Conservation (phyloP, 129 eudicot genomes). For the Flaveria bidentis region DNA sequence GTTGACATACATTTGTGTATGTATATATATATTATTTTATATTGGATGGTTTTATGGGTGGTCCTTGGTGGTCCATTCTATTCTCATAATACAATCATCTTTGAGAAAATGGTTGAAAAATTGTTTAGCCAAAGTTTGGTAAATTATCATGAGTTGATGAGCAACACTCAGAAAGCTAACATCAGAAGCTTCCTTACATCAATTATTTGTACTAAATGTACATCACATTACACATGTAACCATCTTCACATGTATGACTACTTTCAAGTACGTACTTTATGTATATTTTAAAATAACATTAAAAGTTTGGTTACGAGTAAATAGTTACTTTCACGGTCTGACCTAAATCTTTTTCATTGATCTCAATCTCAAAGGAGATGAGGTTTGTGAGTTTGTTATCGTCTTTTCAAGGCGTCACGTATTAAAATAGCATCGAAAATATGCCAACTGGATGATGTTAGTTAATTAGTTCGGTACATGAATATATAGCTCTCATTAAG, state of each 20-base stretch:
- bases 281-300: neutral
- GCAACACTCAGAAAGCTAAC: constrained; percentile 38
- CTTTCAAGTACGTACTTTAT: neutral
- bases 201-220: constrained; percentile 33
- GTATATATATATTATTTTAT: neutral
- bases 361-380: neutral
- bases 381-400: neutral
- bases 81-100: constrained; percentile 21
- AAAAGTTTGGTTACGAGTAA: too few relatives aligned
- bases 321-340: too few relatives aligned
- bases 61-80: constrained; percentile 26
- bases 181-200: constrained; percentile 46
- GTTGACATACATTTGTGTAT: too few relatives aligned
- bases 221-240: constrained; percentile 8
- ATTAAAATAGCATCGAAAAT: neutral
- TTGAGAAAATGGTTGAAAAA: constrained; percentile 32
- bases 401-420: neutral
- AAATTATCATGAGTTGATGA: constrained; percentile 38
- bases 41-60: constrained; percentile 7
- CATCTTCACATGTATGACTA: constrained; percentile 13
- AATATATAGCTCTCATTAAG: neutral
- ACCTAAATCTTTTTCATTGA: too few relatives aligned
- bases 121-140: constrained; percentile 46
- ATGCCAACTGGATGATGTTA: too few relatives aligned
- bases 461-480: neutral